Conservation (phyloP, 768 basidiomycete species). For the Pulveroboletus frians region DNA sequence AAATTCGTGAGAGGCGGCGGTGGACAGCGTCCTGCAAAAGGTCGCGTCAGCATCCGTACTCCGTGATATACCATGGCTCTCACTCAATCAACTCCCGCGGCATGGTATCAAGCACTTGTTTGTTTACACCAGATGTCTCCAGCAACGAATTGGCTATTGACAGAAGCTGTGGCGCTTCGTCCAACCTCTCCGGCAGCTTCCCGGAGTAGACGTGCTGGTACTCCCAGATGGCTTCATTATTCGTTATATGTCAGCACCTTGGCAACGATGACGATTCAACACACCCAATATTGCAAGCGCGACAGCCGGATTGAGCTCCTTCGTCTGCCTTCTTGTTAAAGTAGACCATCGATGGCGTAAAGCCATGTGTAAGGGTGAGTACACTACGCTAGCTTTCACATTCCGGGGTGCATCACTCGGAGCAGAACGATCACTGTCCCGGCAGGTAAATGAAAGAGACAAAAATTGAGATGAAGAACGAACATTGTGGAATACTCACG, state of each 20-base stretch:
- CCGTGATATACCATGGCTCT: background rate
- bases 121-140: slow-evolving; percentile 61
- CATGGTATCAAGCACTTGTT: slow-evolving; percentile 52
- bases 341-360: slow-evolving; percentile 64
- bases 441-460: background rate
- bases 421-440: slow-evolving; percentile 56
- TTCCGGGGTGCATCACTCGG: slow-evolving; percentile 55
- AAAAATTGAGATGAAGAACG: slow-evolving; percentile 5
- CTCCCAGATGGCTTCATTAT: slow-evolving; percentile 70
- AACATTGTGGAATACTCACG: slow-evolving; percentile 49
- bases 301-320: slow-evolving; percentile 73
- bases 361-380: slow-evolving; percentile 58
- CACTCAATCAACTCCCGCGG: slow-evolving; percentile 64
- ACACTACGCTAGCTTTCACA: slow-evolving; percentile 56
- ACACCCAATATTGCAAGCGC: slow-evolving; percentile 72
- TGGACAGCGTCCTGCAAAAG: slow-evolving; percentile 54
- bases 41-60: slow-evolving; percentile 6
- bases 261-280: slow-evolving; percentile 6
- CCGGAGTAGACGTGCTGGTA: slow-evolving; percentile 59
- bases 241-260: slow-evolving; percentile 12
- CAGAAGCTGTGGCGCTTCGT: slow-evolving; percentile 52
- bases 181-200: slow-evolving; percentile 48
- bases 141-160: slow-evolving; percentile 60
- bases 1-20: slow-evolving; percentile 77
- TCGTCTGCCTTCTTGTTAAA: slow-evolving; percentile 71